Percentiles rank a stretch among this genome's conserved stretches.
Conservation (phyloP, 2,329 filamentous ascomycete genomes). For the Colletotrichum agaves region DNA sequence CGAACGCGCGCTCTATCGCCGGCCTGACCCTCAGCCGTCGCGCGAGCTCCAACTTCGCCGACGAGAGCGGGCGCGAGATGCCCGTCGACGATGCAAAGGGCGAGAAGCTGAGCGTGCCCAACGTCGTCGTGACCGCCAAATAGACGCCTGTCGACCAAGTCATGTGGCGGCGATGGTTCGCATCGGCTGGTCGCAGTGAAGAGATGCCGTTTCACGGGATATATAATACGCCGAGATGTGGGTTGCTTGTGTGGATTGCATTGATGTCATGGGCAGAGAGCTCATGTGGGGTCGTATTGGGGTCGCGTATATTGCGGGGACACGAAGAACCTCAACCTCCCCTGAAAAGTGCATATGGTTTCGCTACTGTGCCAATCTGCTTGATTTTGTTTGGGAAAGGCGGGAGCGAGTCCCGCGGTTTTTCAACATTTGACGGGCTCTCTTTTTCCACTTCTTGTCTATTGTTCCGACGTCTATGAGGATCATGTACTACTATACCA, state of each 20-base stretch:
- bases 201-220: neutral
- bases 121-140: slow-evolving; percentile 30
- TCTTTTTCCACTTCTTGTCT: slow-evolving; percentile 7
- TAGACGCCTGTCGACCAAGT: neutral
- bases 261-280: slow-evolving; percentile 25
- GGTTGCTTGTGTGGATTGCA: slow-evolving; percentile 20
- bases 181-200: too few species aligned
- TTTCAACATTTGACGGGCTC: too few species aligned
- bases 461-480: slow-evolving; percentile 12
- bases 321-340: neutral
- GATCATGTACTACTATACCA: slow-evolving; percentile 31
- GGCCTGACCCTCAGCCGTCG: slow-evolving; percentile 30
- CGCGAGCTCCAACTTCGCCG: slow-evolving; percentile 36
- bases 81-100: slow-evolving; percentile 27
- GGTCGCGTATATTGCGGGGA: neutral
- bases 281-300: slow-evolving; percentile 7
- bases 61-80: slow-evolving; percentile 36
- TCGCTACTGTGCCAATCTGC: neutral
- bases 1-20: slow-evolving; percentile 32
- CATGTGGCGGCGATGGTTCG: too few species aligned
- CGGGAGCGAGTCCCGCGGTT: neutral
- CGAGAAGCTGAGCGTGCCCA: slow-evolving; percentile 24
- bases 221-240: slow-evolving; percentile 20
- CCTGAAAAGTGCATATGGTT: slow-evolving; percentile 2
- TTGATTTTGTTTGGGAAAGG: slow-evolving; percentile 10